Evolutionary conservation across 305 asterid genomes (phyloP), one percentile per base, ranked within the genome.

Genomic region (Fraxinus platypoda): DNA sequence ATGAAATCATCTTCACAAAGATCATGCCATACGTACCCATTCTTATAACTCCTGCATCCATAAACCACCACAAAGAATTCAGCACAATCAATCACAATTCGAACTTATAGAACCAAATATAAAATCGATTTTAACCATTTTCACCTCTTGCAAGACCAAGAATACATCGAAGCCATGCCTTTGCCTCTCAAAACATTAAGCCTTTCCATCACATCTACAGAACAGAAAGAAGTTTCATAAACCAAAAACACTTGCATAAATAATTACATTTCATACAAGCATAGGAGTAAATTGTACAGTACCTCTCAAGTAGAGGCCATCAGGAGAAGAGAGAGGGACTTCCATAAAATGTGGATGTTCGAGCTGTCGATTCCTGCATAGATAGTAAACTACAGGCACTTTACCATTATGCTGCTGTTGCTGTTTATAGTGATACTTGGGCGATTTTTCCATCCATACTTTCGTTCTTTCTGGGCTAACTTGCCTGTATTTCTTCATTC

Each of bases 101-200:
- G 66, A 57, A 54, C 11, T 19, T 26, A 66, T 19, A 28, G 57
- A 74, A 9, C 11, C 33, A 52, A 43, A 77, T 23, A 30, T n/a
- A n/a, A 34, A 71, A 43, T 15, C 19, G 25, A 76, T 15, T 49
- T 70, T 30, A 70, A 74, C 81, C 76, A 80, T 71, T 74, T 68
- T 81, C 86, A 95, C 98, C 98, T 93, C 89, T 95, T 95, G 92
- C 97, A 95, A 81, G 98, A 93, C 98, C 98, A 95, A n/a, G 98
- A 92, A 81, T 95, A 95, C 91, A 83, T 88, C 0, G 93, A 91
- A 82, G 97, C 95, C 92, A 93, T 91, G 75, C 97, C 93, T 83
- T 92, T 89, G 80, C 98, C 98, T 84, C 98, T 90, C 89, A 95
- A 83, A 78, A 81, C 87, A 71, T 91, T 91, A 43, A 95, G 97